phyloP scores from a whole-genome alignment of 257 asterid species.

The Scutellaria minor region DNA sequence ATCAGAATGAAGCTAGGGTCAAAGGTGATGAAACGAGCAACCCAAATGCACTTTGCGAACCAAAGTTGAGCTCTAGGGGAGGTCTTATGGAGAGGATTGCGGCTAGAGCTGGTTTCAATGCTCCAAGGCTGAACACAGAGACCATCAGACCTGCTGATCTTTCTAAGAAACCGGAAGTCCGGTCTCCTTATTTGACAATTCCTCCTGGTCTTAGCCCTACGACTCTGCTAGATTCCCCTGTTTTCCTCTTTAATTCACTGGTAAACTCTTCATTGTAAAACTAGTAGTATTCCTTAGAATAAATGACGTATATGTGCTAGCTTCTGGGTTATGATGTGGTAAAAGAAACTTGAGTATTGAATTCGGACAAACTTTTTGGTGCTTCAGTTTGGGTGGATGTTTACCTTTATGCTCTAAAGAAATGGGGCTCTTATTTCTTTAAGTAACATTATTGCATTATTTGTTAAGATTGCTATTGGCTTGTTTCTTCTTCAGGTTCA shows the following conservation, averaged over 20 bases:
- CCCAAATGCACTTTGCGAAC: constrained; percentile 42
- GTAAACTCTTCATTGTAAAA: constrained; percentile 42
- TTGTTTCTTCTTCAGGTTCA: constrained; percentile 38
- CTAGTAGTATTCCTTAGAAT: not conserved
- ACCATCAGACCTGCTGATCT: constrained; percentile 56
- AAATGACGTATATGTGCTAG: not conserved
- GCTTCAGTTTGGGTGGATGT: not conserved
- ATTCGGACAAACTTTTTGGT: not conserved
- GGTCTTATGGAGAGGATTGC: constrained; percentile 84
- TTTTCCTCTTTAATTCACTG: constrained; percentile 70
- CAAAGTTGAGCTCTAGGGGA: constrained; percentile 51
- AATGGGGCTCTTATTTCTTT: not conserved
- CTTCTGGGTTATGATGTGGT: not conserved
- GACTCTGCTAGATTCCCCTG: constrained; percentile 83
- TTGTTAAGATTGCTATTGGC: constrained; percentile 4
- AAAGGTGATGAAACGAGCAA: constrained; percentile 40
- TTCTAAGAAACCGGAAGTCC: constrained; percentile 53
- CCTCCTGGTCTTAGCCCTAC: constrained; percentile 93
- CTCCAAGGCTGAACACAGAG: constrained; percentile 77
- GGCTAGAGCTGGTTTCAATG: constrained; percentile 85
- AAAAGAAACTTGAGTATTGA: not conserved
- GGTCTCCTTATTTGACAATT: constrained; percentile 70
- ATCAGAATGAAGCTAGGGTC: constrained; percentile 32
- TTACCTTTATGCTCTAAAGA: not conserved
- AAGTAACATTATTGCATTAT: constrained; percentile 12